Evolutionary conservation across 2,329 filamentous ascomycete genomes (phyloP), one percentile per base, ranked within the genome.

Genomic region (Ascochyta clinopodiicola): DNA sequence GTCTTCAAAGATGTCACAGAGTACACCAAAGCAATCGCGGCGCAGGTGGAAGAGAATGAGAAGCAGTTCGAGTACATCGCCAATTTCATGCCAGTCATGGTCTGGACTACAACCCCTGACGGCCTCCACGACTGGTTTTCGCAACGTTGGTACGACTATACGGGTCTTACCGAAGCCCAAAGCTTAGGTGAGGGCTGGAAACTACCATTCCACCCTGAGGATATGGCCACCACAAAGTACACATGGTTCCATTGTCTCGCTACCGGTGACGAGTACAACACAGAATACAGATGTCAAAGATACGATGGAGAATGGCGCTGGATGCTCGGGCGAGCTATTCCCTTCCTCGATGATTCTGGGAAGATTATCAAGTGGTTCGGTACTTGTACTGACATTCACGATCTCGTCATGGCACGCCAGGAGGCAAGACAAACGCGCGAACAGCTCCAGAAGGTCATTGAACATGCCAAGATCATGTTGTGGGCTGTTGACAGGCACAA

Each of bases 321-420:
- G 90, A 91, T 92, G 81, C 78, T 94, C 2, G 89, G 87, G 10
- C 82, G 89, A 38, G 90, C 89, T 1, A 72, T 89, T 13, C 89
- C 90, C 0, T 80, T 92, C 64, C 81, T 81, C 35, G 86, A 91
- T 56, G 82, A 87, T 39, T 84, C 84, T 0, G 88, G 88, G 2
- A 78, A 82, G 43, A 91, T 93, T 44, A 81, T 90, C 55, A 91
- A 90, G 68, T 93, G 90, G 90, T 91, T 90, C 64, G 90, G 89
- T 15, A 92, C 89, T 1, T 92, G 88, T 66, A 92, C 90, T 12
- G 90, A 94, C 60, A 89, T 92, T 17, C 87, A 93, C 67, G 89
- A 92, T 58, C 81, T 86, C 38, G 87, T 92, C 3, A 82, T 89
- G 66, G 84, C 88, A 13, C 86, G 88, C 56, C 80, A 88, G 57